Base-by-base conservation (phyloP, 352 stramenopile species). In the Elongisporangium undulatum region DNA sequence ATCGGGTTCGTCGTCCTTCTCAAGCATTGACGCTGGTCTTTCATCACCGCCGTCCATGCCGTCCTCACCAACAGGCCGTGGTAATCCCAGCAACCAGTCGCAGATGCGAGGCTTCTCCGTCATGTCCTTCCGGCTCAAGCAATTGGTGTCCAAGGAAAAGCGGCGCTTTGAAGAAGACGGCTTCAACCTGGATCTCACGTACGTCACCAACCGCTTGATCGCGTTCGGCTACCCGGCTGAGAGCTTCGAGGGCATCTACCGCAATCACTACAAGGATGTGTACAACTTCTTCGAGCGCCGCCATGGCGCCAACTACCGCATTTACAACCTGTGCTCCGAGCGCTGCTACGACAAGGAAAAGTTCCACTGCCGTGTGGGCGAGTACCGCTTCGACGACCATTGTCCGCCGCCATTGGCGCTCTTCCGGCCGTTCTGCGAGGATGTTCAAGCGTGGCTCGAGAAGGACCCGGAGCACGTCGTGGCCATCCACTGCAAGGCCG, bases 311-410 rank as follows among this genome's bases (percentile, higher is more conserved):
- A 74, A 74, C 51, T 97, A 97, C 66, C 90, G 85, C 51, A 82
- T 98, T 50, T 97, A 97, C 74, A 98, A 98, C 54, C 82, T 98
- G 39, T 92, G 91, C 67, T 87, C 80, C 6, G 92, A 98, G 67
- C 78, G 82, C 1, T 69, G 66, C n/a, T 95, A 95, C 61, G 73
- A 87, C 62, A 77, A 87, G 24, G 82, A 85, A 9, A 90, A 88
- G 52, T 94, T 94, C 55, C 82, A 91, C 68, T 69, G 80, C 20
- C 79, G 82, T 19, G 79, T 88, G 23, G 75, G 66, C 21, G 75
- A 91, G 58, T 97, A 81, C 55, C 82, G 85, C 22, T 97, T 97
- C 59, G 82, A 94, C 61, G 89, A 97, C 62, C 89, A 97, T 68
- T 88, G 85, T 16, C 85, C 88, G 20, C 85, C 85, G 24, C 86